Conservation (phyloP, 441 rosid genomes). For the Pelargonium citronellum region DNA sequence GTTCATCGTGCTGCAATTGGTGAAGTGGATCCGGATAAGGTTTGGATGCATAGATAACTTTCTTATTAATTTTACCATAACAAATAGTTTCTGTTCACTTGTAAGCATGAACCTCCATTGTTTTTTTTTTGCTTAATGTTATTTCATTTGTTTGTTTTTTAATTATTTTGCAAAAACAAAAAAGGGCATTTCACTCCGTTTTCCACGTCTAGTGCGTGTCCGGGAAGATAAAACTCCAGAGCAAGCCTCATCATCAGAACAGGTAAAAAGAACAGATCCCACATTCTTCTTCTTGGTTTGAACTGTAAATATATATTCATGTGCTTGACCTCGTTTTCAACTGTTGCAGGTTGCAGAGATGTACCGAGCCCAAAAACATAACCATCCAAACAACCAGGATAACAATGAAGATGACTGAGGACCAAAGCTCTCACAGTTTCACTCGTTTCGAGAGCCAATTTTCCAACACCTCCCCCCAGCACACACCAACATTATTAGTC, state of each 20-base stretch:
- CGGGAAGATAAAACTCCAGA: constrained; percentile 81
- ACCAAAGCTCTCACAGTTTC: constrained; percentile 10
- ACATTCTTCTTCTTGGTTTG: constrained; percentile 4
- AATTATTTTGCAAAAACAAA: no score
- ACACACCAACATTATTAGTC: neutral
- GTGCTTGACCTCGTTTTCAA: constrained; percentile 9
- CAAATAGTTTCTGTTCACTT: neutral
- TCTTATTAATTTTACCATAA: neutral
- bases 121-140: neutral
- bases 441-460: constrained; percentile 5
- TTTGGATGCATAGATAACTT: constrained; percentile 16
- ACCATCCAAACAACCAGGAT: constrained; percentile 53
- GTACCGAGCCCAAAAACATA: constrained; percentile 72
- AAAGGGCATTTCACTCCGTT: constrained; percentile 80
- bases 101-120: neutral
- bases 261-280: constrained; percentile 43
- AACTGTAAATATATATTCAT: neutral
- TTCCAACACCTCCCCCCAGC: neutral
- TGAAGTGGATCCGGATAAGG: constrained; percentile 74
- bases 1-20: constrained; percentile 84
- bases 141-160: constrained; percentile 15
- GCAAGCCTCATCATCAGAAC: constrained; percentile 72
- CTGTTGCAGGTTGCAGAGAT: constrained; percentile 72
- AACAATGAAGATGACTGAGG: constrained; percentile 62
- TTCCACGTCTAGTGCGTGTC: constrained; percentile 77